Percentiles rank a stretch among this genome's conserved stretches.
These are phyloP conservation scores for Penicillium fimorum DNA, from an alignment of 495 filamentous ascomycete genomes.

Conservation along the genomic window DNA sequence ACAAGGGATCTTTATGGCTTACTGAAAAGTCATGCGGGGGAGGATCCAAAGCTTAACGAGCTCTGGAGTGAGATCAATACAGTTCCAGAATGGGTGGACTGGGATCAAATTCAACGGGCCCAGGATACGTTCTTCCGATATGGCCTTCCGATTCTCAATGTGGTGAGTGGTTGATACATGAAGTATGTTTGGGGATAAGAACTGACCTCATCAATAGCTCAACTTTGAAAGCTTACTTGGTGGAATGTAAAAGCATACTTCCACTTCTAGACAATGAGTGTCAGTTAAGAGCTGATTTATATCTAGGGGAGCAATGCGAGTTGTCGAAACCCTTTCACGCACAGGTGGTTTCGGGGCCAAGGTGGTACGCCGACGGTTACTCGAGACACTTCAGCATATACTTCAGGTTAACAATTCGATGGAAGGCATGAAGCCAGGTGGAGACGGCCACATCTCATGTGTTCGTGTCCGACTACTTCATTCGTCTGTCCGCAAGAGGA, in stretches of 20 bases:
- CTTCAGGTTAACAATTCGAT: slow-evolving; percentile 65
- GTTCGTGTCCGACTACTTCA: slow-evolving; percentile 76
- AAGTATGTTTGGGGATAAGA: background rate
- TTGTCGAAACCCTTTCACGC: slow-evolving; percentile 72
- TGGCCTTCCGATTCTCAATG: slow-evolving; percentile 59
- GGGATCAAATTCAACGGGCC: slow-evolving; percentile 67
- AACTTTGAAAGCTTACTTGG: slow-evolving; percentile 43
- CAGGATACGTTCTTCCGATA: slow-evolving; percentile 70
- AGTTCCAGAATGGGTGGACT: slow-evolving; percentile 78
- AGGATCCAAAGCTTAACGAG: slow-evolving; percentile 55
- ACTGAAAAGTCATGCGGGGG: slow-evolving; percentile 54
- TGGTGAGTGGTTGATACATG: slow-evolving; percentile 25
- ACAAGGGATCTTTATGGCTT: slow-evolving; percentile 61
- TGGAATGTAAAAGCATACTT: slow-evolving; percentile 34
- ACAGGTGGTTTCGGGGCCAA: slow-evolving; percentile 76
- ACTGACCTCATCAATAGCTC: slow-evolving; percentile 22
- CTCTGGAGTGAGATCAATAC: slow-evolving; percentile 70
- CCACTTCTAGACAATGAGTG: background rate
- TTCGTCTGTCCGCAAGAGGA: slow-evolving; percentile 64
- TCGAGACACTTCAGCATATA: slow-evolving; percentile 76
- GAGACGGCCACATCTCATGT: slow-evolving; percentile 64
- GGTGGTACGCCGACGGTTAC: slow-evolving; percentile 65
- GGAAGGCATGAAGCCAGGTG: slow-evolving; percentile 65
- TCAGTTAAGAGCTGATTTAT: slow-evolving; percentile 13
- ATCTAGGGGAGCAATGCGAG: slow-evolving; percentile 49